Evolutionary conservation across 257 asterid species (phyloP), one percentile per base, ranked within the genome.

Genomic region (Nicotiana otophora): DNA sequence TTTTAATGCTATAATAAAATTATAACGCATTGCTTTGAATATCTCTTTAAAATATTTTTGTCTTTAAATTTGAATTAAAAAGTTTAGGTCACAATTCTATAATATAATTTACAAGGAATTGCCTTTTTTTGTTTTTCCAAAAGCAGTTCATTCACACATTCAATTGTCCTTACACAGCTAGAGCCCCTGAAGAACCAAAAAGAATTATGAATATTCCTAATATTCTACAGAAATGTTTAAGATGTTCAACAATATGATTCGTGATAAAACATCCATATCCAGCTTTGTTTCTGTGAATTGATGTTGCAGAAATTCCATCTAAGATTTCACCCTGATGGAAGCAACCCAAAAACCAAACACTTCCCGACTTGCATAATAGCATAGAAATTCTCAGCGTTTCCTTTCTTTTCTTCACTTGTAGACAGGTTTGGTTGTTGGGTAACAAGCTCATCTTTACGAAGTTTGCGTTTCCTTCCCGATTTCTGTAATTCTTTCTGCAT

Each of bases 401-500:
- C 97, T 84, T 87, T 93, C 97, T 30, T 84, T 90, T 3, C 93
- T 88, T 97, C 99, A 92, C 86, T 95, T 94, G 86, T 82, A 94
- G 69, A 92, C 94, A 1, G 95, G 95, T 81, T 84, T 84, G 15
- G 90, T 68, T 76, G 90, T 87, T 12, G 97, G 96, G 77, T 17
- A 16, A 91, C 92, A 53, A 94, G 84, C 86, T 94, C 99, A 80
- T 93, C 97, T 86, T 91, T 93, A 12, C 97, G 97, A 54, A 96
- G 95, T 84, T 91, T 96, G 66, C 98, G 90, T 81, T 94, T 96
- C 88, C 87, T 89, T 58, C 97, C 97, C 76, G 90, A 90, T 87
- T 95, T 96, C 97, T 94, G 98, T 81, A 94, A 33, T 85, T 95
- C 99, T 86, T 89, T 93, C 89, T 94, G 96, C 97, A 94, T 82